Conservation (phyloP, 2,329 filamentous ascomycete species). For the Cladosporium sp. region DNA sequence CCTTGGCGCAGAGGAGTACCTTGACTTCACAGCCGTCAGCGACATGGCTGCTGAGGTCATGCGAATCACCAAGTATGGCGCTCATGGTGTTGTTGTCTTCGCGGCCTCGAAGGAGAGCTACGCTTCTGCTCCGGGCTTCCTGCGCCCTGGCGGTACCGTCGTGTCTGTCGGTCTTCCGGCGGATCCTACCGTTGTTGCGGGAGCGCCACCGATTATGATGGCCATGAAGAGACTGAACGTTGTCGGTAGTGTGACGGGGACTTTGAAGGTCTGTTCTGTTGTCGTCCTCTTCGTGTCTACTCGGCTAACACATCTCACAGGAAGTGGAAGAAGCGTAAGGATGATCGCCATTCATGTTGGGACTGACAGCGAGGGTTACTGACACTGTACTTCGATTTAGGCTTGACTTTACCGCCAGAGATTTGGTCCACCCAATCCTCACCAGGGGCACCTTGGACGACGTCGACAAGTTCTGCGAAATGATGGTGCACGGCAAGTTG, state of each 20-base stretch:
- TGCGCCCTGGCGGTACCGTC: conserved; percentile 32
- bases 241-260: conserved; percentile 38
- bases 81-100: conserved; percentile 34
- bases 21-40: conserved; percentile 31
- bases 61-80: conserved; percentile 32
- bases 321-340: conserved; percentile 40
- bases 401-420: conserved; percentile 37
- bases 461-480: conserved; percentile 34
- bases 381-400: not conserved
- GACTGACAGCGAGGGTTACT: not conserved
- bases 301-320: conserved; percentile 11
- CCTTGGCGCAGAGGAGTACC: conserved; percentile 33
- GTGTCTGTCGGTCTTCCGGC: conserved; percentile 34
- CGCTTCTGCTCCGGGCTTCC: conserved; percentile 26
- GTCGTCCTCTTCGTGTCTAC: not conserved
- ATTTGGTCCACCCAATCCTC: conserved; percentile 36
- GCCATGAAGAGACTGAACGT: conserved; percentile 37
- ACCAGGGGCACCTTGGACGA: conserved; percentile 35
- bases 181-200: conserved; percentile 30
- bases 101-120: conserved; percentile 34
- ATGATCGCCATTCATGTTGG: not conserved
- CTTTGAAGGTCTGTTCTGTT: conserved; percentile 28
- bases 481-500: conserved; percentile 36
- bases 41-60: conserved; percentile 32
- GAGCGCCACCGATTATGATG: conserved; percentile 34